These are phyloP conservation scores for Exophiala dermatitidis DNA, from an alignment of 2,329 filamentous ascomycete genomes.

Conservation along the genomic window DNA sequence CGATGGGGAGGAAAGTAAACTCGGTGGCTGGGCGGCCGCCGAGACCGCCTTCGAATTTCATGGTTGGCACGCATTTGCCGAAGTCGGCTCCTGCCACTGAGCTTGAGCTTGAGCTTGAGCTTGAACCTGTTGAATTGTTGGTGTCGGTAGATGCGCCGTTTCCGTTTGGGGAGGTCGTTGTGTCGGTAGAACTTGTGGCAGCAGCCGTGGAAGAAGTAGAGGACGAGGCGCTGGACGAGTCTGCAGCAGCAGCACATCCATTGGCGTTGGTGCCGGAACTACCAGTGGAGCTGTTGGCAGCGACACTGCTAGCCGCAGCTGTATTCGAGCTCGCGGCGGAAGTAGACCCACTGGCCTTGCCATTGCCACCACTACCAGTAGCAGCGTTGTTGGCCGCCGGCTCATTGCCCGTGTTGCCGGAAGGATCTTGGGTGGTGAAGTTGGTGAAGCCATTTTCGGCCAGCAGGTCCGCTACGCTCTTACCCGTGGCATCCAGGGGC, in stretches of 20 bases:
- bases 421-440: slow-evolving; percentile 36
- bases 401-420: slow-evolving; percentile 30
- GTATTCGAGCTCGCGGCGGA: too few relatives aligned
- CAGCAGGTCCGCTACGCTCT: slow-evolving; percentile 60
- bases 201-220: slow-evolving; percentile 14
- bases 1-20: slow-evolving; percentile 62
- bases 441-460: slow-evolving; percentile 56
- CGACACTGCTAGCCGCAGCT: neutral
- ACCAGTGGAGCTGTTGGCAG: slow-evolving; percentile 16
- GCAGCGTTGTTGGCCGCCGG: slow-evolving; percentile 27
- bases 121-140: slow-evolving; percentile 16
- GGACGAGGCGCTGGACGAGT: neutral
- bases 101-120: slow-evolving; percentile 2
- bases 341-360: too few relatives aligned
- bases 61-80: slow-evolving; percentile 45
- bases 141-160: too few relatives aligned
- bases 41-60: slow-evolving; percentile 52
- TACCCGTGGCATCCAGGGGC: slow-evolving; percentile 54
- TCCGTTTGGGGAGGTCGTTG: too few relatives aligned
- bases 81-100: slow-evolving; percentile 40
- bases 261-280: slow-evolving; percentile 1
- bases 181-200: neutral
- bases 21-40: slow-evolving; percentile 48
- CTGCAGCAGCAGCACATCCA: slow-evolving; percentile 7
- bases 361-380: neutral